A percentile compares a stretch with the other conserved stretches of the same genome.
These are phyloP conservation scores for Tetrahymena elliotti DNA, from an alignment of 73 alveolate species.

Conservation along the genomic window DNA sequence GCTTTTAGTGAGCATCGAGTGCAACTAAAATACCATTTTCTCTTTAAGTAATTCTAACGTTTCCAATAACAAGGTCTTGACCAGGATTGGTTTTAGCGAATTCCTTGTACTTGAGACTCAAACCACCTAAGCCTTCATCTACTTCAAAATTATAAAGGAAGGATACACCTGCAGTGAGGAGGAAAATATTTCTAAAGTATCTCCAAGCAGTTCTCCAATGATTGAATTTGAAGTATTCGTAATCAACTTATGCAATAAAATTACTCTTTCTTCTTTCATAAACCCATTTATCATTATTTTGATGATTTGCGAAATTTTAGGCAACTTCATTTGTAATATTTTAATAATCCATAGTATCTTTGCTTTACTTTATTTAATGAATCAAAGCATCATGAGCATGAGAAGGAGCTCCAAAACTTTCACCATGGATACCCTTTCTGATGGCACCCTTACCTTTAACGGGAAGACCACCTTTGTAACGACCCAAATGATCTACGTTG, in stretches of 20 bases:
- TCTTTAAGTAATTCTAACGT: neutral
- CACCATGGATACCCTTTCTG: slow-evolving; percentile 27
- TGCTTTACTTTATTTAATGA: slow-evolving; percentile 19
- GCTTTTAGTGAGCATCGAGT: neutral
- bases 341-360: neutral
- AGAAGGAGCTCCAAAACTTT: slow-evolving; percentile 42
- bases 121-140: neutral
- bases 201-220: neutral
- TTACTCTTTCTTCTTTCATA: neutral
- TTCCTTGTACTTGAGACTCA: neutral
- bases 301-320: neutral
- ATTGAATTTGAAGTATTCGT: neutral
- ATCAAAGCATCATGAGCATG: slow-evolving; percentile 29
- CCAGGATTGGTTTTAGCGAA: neutral
- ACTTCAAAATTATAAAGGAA: neutral
- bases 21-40: neutral
- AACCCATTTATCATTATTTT: neutral
- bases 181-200: neutral
- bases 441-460: slow-evolving; percentile 26
- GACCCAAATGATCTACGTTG: slow-evolving; percentile 60
- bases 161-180: neutral
- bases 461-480: slow-evolving; percentile 64
- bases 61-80: neutral
- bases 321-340: neutral
- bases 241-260: neutral